Percentiles rank a stretch among this genome's conserved stretches.
These are phyloP conservation scores for Trichocomaceae sp. DNA, from an alignment of 2,329 filamentous ascomycete species.

Conservation along the genomic window DNA sequence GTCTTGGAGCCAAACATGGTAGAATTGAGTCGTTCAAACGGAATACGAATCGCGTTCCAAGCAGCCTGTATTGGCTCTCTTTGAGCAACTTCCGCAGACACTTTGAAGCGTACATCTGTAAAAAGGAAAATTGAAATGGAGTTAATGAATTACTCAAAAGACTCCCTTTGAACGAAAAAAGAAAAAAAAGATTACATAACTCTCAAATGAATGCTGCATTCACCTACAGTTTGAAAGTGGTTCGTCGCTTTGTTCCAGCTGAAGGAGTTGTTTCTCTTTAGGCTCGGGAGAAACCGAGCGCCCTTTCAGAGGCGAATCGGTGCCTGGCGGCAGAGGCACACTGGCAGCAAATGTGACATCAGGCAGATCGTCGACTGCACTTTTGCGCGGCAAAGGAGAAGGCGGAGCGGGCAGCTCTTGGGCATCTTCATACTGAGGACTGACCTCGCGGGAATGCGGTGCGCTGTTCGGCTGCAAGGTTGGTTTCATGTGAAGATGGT, in stretches of 20 bases:
- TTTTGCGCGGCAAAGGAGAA: slow-evolving; percentile 17
- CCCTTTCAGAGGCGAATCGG: slow-evolving; percentile 52
- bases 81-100: slow-evolving; percentile 82
- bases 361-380: slow-evolving; percentile 35
- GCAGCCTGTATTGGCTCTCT: slow-evolving; percentile 74
- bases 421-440: slow-evolving; percentile 55
- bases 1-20: slow-evolving; percentile 61
- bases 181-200: not conserved
- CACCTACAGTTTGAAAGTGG: slow-evolving; percentile 13
- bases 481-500: slow-evolving; percentile 38
- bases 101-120: slow-evolving; percentile 63
- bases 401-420: slow-evolving; percentile 36
- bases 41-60: slow-evolving; percentile 53
- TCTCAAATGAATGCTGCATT: not conserved
- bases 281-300: slow-evolving; percentile 50
- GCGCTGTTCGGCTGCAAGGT: slow-evolving; percentile 38
- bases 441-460: slow-evolving; percentile 50
- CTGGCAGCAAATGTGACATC: slow-evolving; percentile 49
- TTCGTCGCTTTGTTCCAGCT: slow-evolving; percentile 1
- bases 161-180: not conserved
- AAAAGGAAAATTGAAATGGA: not conserved
- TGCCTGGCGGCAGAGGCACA: slow-evolving; percentile 49
- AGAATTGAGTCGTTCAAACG: slow-evolving; percentile 2
- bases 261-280: not conserved
- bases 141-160: not conserved